Base-by-base conservation (phyloP, 805 yeast genomes). In the Scheffersomyces coipomensis region DNA sequence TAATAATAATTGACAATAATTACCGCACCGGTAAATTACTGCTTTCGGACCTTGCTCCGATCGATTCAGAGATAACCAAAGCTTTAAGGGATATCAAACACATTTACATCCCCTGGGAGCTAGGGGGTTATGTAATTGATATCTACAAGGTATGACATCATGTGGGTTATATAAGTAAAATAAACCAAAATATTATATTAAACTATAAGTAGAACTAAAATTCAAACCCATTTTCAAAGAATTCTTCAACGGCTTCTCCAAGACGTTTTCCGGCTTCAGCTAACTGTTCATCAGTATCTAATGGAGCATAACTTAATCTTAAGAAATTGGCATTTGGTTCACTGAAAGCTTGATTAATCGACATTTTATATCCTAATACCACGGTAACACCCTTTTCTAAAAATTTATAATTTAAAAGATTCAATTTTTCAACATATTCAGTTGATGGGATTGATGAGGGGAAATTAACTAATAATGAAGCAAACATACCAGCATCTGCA, bases 401-500 rank as follows among this genome's bases (percentile, higher is more conserved):
- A 36, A 72, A 56, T 42, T 70, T 68, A 46, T 64, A 64, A 45
- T 66, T 68, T 38, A 81, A 61, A 37, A 68, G 49, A 24, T 64
- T 56, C 61, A 81, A 56, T 19, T 73, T 66, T 19, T 56, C 62
- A 8, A 47, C 46, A 39, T 68, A 59, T 37, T 71, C 63, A 22
- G 68, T 69, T 33, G 41, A 38, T 34, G 41, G 37, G 21, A 68
- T 69, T 33, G 41, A 38, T 34, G 41, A 36, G 3, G 67, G 68
- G 47, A 65, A 59, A 39, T 70, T 71, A 35, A 79, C 39, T 16
- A 68, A 47, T 3, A 76, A 57, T 7, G 73, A 54, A 33, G 76
- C 75, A 60, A 80, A 79, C 85, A 80, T 79, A 15, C 85, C 85
- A 19, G 82, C 81, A n/a, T 67, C 60, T 4, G 83, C 79, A 39